phyloP scores from a whole-genome alignment of 768 basidiomycete genomes.

The Sarcomyxa edulis region DNA sequence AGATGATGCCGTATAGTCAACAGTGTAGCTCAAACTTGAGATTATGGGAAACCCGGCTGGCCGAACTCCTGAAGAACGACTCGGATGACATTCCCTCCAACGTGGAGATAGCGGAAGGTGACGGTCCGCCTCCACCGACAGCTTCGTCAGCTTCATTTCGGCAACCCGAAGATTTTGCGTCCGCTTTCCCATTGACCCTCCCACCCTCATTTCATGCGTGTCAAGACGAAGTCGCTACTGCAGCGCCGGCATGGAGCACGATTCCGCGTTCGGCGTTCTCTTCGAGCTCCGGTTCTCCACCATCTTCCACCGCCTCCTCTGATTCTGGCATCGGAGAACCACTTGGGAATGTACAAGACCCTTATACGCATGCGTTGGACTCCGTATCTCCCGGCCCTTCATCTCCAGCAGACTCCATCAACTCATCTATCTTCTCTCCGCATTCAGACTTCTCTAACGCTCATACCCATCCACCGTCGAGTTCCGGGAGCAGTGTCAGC shows the following conservation, averaged over 20 bases:
- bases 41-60: conserved; percentile 57
- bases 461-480: conserved; percentile 8
- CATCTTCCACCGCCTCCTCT: conserved; percentile 8
- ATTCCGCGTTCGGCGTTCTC: conserved; percentile 4
- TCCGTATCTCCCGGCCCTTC: conserved; percentile 5
- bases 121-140: conserved; percentile 24
- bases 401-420: conserved; percentile 12
- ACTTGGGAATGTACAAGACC: not conserved
- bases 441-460: conserved; percentile 13
- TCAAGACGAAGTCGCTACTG: conserved; percentile 3
- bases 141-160: conserved; percentile 49
- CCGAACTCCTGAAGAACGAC: conserved; percentile 26
- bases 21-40: conserved; percentile 67
- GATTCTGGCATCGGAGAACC: conserved; percentile 1
- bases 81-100: not conserved
- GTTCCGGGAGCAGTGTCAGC: not conserved
- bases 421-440: conserved; percentile 16
- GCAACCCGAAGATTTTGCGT: conserved; percentile 39
- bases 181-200: conserved; percentile 27
- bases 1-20: conserved; percentile 61
- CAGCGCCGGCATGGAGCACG: conserved; percentile 6
- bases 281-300: conserved; percentile 9
- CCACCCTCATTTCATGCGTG: conserved; percentile 21
- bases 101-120: conserved; percentile 6
- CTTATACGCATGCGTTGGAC: conserved; percentile 4